phyloP scores from a whole-genome alignment of 768 basidiomycete species.

The Naematelia encephala region DNA sequence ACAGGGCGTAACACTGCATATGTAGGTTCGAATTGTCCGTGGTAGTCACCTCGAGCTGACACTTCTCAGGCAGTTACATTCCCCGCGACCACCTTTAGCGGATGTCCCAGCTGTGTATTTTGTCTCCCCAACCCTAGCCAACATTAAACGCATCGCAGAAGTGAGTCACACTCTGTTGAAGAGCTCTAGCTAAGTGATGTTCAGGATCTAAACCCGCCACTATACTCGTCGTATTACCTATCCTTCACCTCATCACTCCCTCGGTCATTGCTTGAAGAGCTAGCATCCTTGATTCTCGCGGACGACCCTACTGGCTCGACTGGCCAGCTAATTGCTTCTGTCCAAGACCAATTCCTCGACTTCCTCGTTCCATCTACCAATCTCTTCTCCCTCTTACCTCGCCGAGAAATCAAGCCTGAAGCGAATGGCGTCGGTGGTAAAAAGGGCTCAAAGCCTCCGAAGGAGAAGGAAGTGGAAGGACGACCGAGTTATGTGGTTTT shows the following conservation, averaged over 20 bases:
- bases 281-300: constrained; percentile 80
- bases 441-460: constrained; percentile 21
- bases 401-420: constrained; percentile 35
- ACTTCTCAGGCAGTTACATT: constrained; percentile 76
- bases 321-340: constrained; percentile 55
- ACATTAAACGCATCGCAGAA: constrained; percentile 85
- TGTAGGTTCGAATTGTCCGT: constrained; percentile 59
- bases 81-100: constrained; percentile 76
- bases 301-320: constrained; percentile 49
- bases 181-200: constrained; percentile 2
- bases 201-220: constrained; percentile 72
- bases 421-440: constrained; percentile 19
- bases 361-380: constrained; percentile 91
- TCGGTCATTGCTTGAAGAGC: constrained; percentile 83
- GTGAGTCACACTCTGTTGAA: constrained; percentile 21
- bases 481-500: constrained; percentile 73
- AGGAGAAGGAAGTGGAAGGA: constrained; percentile 41
- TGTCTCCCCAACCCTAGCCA: constrained; percentile 80
- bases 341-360: constrained; percentile 94
- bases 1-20: constrained; percentile 94
- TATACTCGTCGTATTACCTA: constrained; percentile 90
- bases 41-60: background rate
- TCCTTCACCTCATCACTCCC: constrained; percentile 93
- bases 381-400: constrained; percentile 80
- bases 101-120: constrained; percentile 98